These are phyloP conservation scores for Eucommia ulmoides DNA, from an alignment of 257 asterid species.

Conservation along the genomic window DNA sequence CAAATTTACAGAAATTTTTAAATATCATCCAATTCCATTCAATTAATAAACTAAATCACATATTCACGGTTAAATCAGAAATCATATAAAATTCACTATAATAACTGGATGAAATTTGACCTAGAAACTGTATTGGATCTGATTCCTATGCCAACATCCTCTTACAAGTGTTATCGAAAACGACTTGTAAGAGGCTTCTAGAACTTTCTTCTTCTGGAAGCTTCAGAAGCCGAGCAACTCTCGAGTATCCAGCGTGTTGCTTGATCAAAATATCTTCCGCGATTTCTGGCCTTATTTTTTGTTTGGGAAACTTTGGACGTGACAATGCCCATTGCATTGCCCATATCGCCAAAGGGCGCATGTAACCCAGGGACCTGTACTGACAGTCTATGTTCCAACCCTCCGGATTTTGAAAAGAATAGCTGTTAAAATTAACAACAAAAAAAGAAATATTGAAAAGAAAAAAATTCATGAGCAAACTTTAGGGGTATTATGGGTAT, in stretches of 20 bases:
- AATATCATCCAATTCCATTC: too few species aligned
- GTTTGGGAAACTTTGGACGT: slow-evolving; percentile 28
- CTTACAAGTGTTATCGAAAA: slow-evolving; percentile 70
- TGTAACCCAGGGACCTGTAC: slow-evolving; percentile 69
- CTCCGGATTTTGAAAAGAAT: slow-evolving; percentile 88
- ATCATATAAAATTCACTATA: too few species aligned
- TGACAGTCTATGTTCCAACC: slow-evolving; percentile 68
- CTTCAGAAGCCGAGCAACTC: slow-evolving; percentile 73
- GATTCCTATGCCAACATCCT: slow-evolving; percentile 39
- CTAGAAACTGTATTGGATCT: not conserved
- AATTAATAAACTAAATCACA: too few species aligned
- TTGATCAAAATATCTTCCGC: slow-evolving; percentile 41
- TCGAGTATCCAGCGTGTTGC: slow-evolving; percentile 60
- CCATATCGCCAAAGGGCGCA: slow-evolving; percentile 95
- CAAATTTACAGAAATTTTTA: too few species aligned
- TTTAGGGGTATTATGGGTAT: too few species aligned
- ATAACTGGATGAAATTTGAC: too few species aligned
- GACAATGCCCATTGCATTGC: slow-evolving; percentile 97
- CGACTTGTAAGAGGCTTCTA: slow-evolving; percentile 55
- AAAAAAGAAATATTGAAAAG: too few species aligned
- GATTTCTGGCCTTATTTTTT: slow-evolving; percentile 31
- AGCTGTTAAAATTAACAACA: slow-evolving; percentile 28
- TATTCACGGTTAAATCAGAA: too few species aligned
- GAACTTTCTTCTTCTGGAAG: slow-evolving; percentile 51
- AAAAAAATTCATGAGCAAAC: too few species aligned